These are phyloP conservation scores for Arabidopsis hybrid DNA, from an alignment of 441 rosid genomes.

Conservation along the genomic window DNA sequence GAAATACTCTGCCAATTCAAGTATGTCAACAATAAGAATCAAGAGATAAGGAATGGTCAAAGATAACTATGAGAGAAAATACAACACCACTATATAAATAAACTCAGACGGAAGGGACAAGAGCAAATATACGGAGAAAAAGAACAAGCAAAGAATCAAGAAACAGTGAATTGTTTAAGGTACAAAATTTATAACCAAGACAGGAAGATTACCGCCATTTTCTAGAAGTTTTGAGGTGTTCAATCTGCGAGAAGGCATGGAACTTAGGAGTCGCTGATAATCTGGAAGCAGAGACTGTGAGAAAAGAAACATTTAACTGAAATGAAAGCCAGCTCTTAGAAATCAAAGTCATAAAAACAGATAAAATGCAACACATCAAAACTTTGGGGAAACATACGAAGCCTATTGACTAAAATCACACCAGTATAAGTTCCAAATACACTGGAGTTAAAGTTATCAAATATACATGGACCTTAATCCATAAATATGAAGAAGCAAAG, in stretches of 20 bases:
- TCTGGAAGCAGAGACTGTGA: slow-evolving; percentile 99
- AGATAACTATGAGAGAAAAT: slow-evolving; percentile 19
- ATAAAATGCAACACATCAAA: slow-evolving; percentile 13
- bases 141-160: neutral
- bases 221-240: slow-evolving; percentile 94
- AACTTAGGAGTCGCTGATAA: slow-evolving; percentile 99
- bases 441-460: slow-evolving; percentile 1
- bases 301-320: slow-evolving; percentile 54
- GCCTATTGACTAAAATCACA: slow-evolving; percentile 20
- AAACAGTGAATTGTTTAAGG: neutral
- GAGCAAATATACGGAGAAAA: neutral
- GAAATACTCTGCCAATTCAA: slow-evolving; percentile 85
- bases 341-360: slow-evolving; percentile 14
- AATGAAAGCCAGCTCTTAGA: slow-evolving; percentile 50
- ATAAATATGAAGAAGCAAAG: slow-evolving; percentile 7
- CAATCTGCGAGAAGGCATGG: slow-evolving; percentile 98
- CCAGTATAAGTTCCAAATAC: slow-evolving; percentile 8
- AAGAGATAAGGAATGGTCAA: slow-evolving; percentile 24
- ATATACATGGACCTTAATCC: neutral
- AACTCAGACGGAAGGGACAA: neutral
- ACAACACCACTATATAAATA: neutral
- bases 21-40: slow-evolving; percentile 32
- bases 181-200: slow-evolving; percentile 29
- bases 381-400: slow-evolving; percentile 11
- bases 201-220: slow-evolving; percentile 78